These are phyloP conservation scores for Nigrospora sphaerica DNA, from an alignment of 2,329 filamentous ascomycete species.

Conservation along the genomic window DNA sequence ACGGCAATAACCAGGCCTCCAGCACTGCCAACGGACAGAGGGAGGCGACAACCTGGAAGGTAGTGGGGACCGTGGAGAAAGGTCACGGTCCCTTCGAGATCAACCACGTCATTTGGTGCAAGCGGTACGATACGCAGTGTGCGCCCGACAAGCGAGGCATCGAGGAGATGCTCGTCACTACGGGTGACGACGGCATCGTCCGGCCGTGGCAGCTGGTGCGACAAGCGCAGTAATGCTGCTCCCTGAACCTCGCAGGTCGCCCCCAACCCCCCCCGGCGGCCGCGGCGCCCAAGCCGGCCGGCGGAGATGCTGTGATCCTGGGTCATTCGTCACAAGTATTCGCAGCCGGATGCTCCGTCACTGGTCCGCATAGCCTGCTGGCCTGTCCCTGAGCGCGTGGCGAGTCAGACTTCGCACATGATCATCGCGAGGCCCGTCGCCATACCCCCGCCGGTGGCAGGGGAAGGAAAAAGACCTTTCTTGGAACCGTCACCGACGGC, in stretches of 20 bases:
- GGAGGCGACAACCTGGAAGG: slow-evolving; percentile 55
- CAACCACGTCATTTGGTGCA: slow-evolving; percentile 87
- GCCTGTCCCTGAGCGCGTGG: too few relatives aligned
- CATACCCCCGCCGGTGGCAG: too few relatives aligned
- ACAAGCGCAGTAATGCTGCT: neutral
- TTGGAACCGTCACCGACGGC: too few relatives aligned
- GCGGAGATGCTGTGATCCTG: too few relatives aligned
- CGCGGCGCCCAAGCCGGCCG: too few relatives aligned
- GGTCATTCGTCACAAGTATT: too few relatives aligned
- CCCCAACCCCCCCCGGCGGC: too few relatives aligned
- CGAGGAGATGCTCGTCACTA: slow-evolving; percentile 84
- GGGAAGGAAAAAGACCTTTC: too few relatives aligned
- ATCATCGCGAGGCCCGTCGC: too few relatives aligned
- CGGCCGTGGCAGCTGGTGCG: slow-evolving; percentile 64
- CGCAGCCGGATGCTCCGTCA: too few relatives aligned
- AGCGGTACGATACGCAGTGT: slow-evolving; percentile 59
- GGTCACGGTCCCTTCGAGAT: slow-evolving; percentile 91
- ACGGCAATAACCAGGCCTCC: slow-evolving; percentile 14
- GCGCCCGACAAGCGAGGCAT: slow-evolving; percentile 38
- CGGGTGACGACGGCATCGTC: slow-evolving; percentile 85
- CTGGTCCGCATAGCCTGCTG: too few relatives aligned
- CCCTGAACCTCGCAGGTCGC: neutral
- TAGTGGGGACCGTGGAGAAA: slow-evolving; percentile 61
- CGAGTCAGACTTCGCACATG: too few relatives aligned
- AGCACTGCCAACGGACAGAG: slow-evolving; percentile 11